Conservation (phyloP, 352 stramenopile species). For the Phytophthora citrophthora region DNA sequence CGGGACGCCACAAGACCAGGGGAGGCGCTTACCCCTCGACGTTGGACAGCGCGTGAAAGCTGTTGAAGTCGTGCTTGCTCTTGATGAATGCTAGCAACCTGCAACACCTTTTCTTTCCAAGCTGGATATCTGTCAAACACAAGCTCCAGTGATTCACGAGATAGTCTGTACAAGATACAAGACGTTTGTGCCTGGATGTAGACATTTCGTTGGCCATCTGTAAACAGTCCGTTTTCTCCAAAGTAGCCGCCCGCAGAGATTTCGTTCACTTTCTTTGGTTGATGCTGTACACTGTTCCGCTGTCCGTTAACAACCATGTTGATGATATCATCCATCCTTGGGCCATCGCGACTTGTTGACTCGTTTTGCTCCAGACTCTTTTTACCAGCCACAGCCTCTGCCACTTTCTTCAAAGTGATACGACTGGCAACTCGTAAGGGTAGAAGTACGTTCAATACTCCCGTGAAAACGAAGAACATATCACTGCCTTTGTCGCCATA, state of each 20-base stretch:
- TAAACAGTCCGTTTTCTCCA: conserved; percentile 59
- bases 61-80: conserved; percentile 40
- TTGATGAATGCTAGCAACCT: conserved; percentile 59
- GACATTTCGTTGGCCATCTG: conserved; percentile 49
- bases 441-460: conserved; percentile 56
- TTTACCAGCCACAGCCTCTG: too few relatives aligned
- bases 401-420: too few relatives aligned
- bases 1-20: too few relatives aligned
- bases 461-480: conserved; percentile 72
- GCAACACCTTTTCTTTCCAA: conserved; percentile 65
- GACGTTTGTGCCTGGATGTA: conserved; percentile 55
- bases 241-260: conserved; percentile 59
- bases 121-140: conserved; percentile 72
- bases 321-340: conserved; percentile 3
- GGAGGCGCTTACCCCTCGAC: too few relatives aligned
- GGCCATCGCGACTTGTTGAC: neutral
- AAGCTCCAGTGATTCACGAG: conserved; percentile 52
- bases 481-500: conserved; percentile 56
- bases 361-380: conserved; percentile 8
- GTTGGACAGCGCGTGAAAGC: conserved; percentile 56
- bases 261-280: conserved; percentile 68
- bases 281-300: neutral
- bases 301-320: too few relatives aligned
- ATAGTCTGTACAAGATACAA: conserved; percentile 62
- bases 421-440: conserved; percentile 5